phyloP scores from a whole-genome alignment of 371 early-diverging fungal genomes.

The Funneliformis caledonium region DNA sequence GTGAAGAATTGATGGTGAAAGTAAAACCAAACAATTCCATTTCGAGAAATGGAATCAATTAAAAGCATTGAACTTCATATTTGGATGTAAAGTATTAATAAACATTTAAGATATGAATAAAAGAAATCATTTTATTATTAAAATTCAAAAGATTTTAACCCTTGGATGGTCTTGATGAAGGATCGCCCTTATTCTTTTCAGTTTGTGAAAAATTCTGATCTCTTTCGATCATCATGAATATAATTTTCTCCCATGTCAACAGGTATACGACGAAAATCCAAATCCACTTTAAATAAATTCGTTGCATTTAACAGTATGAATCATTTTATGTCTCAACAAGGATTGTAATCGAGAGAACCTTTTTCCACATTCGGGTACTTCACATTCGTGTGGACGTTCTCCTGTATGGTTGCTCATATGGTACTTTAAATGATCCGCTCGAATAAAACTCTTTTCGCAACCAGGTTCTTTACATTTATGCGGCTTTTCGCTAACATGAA shows the following conservation, averaged over 20 bases:
- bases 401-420: constrained; percentile 52
- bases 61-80: not conserved
- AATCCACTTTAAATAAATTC: too few species aligned
- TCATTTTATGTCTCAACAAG: constrained; percentile 65
- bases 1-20: constrained; percentile 15
- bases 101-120: too few species aligned
- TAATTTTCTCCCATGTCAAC: too few species aligned
- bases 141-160: too few species aligned
- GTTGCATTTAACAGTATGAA: constrained; percentile 49
- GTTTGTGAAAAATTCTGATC: too few species aligned
- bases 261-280: too few species aligned
- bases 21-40: not conserved
- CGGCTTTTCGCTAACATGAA: constrained; percentile 82
- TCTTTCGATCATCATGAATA: too few species aligned
- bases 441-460: constrained; percentile 67
- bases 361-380: constrained; percentile 51
- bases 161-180: constrained; percentile 76
- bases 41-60: not conserved
- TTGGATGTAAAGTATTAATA: too few species aligned
- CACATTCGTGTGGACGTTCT: constrained; percentile 56
- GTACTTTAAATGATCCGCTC: constrained; percentile 49
- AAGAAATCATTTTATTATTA: too few species aligned
- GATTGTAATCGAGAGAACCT: constrained; percentile 67
- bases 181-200: too few species aligned
- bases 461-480: constrained; percentile 67